Conservation (phyloP, 1,139 yeast species). For the Taiozyma sp. region DNA sequence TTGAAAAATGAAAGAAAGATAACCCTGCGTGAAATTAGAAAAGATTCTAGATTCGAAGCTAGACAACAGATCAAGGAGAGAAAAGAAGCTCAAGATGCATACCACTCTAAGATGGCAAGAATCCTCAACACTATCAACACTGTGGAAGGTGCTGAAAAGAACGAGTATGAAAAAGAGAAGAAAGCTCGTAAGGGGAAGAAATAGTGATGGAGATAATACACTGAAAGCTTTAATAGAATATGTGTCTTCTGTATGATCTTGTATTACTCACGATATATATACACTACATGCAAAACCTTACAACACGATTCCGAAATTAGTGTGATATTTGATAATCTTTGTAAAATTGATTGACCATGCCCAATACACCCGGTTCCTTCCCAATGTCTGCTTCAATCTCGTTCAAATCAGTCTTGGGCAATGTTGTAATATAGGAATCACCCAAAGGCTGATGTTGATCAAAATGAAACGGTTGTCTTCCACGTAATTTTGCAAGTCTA, state of each 20-base stretch:
- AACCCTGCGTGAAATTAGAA: conserved; percentile 84
- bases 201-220: conserved; percentile 7
- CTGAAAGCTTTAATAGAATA: neutral
- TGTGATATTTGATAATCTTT: conserved; percentile 33
- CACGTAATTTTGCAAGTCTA: neutral
- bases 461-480: neutral
- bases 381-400: conserved; percentile 28
- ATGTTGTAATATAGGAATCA: conserved; percentile 27
- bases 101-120: conserved; percentile 85
- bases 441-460: conserved; percentile 9
- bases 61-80: conserved; percentile 78
- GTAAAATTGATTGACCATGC: conserved; percentile 79
- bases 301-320: no score
- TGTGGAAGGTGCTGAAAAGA: conserved; percentile 91
- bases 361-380: conserved; percentile 68
- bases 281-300: no score
- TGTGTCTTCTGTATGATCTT: neutral
- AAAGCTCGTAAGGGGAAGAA: conserved; percentile 50
- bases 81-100: conserved; percentile 67
- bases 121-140: conserved; percentile 84
- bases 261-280: neutral
- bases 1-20: conserved; percentile 89
- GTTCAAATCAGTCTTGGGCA: conserved; percentile 23
- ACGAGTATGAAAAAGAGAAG: conserved; percentile 84
- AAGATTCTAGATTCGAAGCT: conserved; percentile 81